Conservation (phyloP, 108 stramenopile genomes). For the Heterococcus sp. region DNA sequence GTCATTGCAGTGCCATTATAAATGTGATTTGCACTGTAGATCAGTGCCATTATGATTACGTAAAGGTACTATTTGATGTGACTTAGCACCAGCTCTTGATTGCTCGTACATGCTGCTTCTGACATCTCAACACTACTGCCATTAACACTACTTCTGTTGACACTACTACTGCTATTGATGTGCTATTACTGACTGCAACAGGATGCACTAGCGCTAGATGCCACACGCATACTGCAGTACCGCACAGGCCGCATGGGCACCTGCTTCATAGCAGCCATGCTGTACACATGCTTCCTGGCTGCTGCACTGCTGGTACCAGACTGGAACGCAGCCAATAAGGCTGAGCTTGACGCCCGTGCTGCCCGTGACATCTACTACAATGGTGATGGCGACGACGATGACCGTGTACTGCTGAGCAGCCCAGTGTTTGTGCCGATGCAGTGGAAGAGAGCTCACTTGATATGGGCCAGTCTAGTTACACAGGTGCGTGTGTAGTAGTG, state of each 20-base stretch:
- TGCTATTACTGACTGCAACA: too few species aligned
- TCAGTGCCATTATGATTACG: too few species aligned
- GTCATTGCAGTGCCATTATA: too few species aligned
- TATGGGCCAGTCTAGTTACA: conserved; percentile 39
- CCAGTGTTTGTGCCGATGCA: conserved; percentile 53
- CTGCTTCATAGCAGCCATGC: conserved; percentile 61
- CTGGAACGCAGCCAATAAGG: conserved; percentile 41
- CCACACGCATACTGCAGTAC: conserved; percentile 56
- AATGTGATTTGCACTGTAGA: too few species aligned
- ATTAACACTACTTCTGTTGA: too few species aligned
- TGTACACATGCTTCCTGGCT: conserved; percentile 55
- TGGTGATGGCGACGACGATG: conserved; percentile 59
- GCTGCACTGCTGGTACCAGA: conserved; percentile 56
- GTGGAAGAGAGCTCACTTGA: conserved; percentile 72
- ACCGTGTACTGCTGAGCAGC: conserved; percentile 7
- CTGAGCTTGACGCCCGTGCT: conserved; percentile 3
- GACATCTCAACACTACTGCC: too few species aligned
- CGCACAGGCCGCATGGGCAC: conserved; percentile 66
- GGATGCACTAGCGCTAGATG: conserved; percentile 51
- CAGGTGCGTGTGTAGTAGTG: not conserved
- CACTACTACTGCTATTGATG: too few species aligned
- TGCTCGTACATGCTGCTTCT: too few species aligned
- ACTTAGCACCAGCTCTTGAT: too few species aligned
- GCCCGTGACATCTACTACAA: conserved; percentile 43
- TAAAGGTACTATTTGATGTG: too few species aligned